These are phyloP conservation scores for Maudiozyma turicensis DNA, from an alignment of 805 yeast species.

Conservation along the genomic window DNA sequence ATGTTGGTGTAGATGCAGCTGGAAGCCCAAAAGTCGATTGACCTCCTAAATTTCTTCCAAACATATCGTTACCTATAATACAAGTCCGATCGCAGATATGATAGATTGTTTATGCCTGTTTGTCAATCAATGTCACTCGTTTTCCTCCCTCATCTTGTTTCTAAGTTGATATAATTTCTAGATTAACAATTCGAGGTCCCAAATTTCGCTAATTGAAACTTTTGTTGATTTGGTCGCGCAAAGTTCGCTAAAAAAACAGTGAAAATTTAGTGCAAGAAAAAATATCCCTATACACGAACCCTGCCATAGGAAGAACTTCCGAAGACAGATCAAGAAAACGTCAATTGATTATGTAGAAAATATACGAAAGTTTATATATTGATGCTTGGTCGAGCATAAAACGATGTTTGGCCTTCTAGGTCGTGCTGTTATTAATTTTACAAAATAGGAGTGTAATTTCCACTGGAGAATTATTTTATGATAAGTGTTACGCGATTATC, in stretches of 20 bases:
- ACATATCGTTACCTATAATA: constrained; percentile 1
- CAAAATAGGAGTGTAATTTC: no score
- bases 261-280: neutral
- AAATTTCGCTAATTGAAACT: neutral
- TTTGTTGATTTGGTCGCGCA: neutral
- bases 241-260: no score
- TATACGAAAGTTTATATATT: no score
- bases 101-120: neutral
- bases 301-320: no score
- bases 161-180: neutral
- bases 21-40: constrained; percentile 20
- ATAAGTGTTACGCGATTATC: constrained; percentile 6
- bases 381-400: no score
- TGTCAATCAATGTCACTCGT: no score
- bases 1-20: constrained; percentile 27
- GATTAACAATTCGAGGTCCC: neutral
- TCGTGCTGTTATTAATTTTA: no score
- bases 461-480: neutral
- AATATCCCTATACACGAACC: neutral
- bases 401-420: no score
- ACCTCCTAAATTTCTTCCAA: constrained; percentile 13
- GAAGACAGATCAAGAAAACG: no score
- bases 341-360: no score
- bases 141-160: neutral
- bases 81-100: neutral